A percentile compares a stretch with the other conserved stretches of the same genome.
phyloP scores from a whole-genome alignment of 2,329 filamentous ascomycete species.

The Phialemoniopsis sp. region DNA sequence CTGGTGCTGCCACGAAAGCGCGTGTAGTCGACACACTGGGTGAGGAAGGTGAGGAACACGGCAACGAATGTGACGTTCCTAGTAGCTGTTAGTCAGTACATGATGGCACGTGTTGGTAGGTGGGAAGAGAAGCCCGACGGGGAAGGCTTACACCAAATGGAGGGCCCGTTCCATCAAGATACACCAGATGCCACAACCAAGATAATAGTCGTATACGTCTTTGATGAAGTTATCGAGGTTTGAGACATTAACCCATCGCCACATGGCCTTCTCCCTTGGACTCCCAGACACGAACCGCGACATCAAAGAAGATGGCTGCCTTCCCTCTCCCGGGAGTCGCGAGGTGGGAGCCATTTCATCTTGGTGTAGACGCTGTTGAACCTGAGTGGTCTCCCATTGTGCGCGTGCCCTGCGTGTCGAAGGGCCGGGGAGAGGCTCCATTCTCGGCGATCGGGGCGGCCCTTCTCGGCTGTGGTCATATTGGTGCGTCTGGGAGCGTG shows the following conservation, averaged over 20 bases:
- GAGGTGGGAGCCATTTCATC: conserved; percentile 18
- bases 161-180: conserved; percentile 70
- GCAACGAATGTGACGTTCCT: conserved; percentile 82
- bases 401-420: conserved; percentile 38
- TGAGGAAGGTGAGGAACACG: conserved; percentile 75
- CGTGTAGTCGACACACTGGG: conserved; percentile 80
- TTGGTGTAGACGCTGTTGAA: conserved; percentile 45
- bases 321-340: conserved; percentile 7
- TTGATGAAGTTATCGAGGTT: conserved; percentile 85
- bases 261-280: conserved; percentile 74
- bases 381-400: conserved; percentile 52
- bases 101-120: too few relatives aligned
- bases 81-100: conserved; percentile 8
- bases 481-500: conserved; percentile 8
- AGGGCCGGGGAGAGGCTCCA: conserved; percentile 29
- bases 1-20: conserved; percentile 63
- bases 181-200: conserved; percentile 79
- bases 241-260: conserved; percentile 88
- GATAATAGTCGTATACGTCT: conserved; percentile 82
- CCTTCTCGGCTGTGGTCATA: conserved; percentile 12
- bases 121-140: background rate
- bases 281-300: conserved; percentile 21
- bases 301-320: conserved; percentile 20
- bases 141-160: conserved; percentile 61
- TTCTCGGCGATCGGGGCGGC: conserved; percentile 10